phyloP scores from a whole-genome alignment of 1,139 yeast genomes.

The Wickerhamomyces sp. region DNA sequence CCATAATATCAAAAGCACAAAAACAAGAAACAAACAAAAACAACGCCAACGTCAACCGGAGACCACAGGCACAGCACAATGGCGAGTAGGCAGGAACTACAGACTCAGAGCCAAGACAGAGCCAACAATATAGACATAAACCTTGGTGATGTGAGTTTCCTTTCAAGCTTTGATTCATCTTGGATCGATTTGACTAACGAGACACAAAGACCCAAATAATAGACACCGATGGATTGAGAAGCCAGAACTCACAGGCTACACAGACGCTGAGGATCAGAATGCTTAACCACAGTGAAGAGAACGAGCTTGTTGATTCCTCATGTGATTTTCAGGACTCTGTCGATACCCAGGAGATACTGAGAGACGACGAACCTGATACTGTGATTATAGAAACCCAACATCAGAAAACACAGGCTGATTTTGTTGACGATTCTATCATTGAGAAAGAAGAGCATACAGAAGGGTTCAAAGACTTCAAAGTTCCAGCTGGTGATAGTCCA shows the following conservation, averaged over 20 bases:
- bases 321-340: conserved; percentile 14
- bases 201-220: conserved; percentile 17
- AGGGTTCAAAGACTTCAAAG: conserved; percentile 2
- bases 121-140: no score
- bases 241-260: conserved; percentile 8
- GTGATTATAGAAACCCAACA: neutral
- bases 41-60: neutral
- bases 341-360: conserved; percentile 16
- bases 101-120: no score
- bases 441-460: conserved; percentile 1
- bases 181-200: neutral
- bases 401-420: neutral
- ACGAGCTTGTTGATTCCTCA: conserved; percentile 20
- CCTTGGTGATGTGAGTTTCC: conserved; percentile 1
- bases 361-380: conserved; percentile 4
- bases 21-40: neutral
- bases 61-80: neutral
- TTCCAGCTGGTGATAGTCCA: conserved; percentile 14
- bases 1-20: neutral
- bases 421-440: neutral
- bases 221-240: neutral
- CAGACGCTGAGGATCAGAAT: conserved; percentile 9
- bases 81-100: neutral
- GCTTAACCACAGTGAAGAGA: conserved; percentile 16
- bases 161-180: no score